Evolutionary conservation across 2,329 filamentous ascomycete species (phyloP).

Genomic region (Trichoderma cornu-damae): DNA sequence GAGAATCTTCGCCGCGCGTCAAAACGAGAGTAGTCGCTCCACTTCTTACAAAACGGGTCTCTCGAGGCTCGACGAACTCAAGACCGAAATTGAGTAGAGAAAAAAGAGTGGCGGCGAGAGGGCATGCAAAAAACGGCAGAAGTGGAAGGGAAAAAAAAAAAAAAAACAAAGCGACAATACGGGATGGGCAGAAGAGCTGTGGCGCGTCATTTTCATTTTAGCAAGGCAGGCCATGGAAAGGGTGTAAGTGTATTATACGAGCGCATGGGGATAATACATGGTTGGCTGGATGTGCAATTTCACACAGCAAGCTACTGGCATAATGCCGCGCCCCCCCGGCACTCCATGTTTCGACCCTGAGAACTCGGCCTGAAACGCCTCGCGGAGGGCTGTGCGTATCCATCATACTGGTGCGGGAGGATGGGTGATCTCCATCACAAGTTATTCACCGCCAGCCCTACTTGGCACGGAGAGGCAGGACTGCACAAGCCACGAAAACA

Average conservation of each 20-base stretch:
- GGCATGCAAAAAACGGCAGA: constrained; percentile 4
- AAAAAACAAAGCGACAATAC: constrained; percentile 2
- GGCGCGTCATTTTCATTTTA: constrained; percentile 17
- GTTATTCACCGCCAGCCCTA: too few relatives aligned
- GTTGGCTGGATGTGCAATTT: constrained; percentile 11
- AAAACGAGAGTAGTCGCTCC: constrained; percentile 13
- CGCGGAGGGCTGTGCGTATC: constrained; percentile 10
- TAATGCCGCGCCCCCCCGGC: constrained; percentile 9
- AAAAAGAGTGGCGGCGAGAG: constrained; percentile 10
- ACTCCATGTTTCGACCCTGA: constrained; percentile 13
- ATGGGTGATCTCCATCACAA: constrained; percentile 1
- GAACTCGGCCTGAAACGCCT: constrained; percentile 14
- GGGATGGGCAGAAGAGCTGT: constrained; percentile 3
- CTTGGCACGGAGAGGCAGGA: neutral
- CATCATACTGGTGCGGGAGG: constrained; percentile 9
- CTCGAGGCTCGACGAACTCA: neutral
- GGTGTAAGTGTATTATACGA: constrained; percentile 14
- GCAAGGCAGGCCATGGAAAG: constrained; percentile 7
- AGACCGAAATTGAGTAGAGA: constrained; percentile 3
- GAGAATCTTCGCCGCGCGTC: constrained; percentile 12
- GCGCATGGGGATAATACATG: constrained; percentile 2
- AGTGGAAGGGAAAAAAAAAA: constrained; percentile 6
- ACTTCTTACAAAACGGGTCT: constrained; percentile 14
- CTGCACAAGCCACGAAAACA: too few relatives aligned
- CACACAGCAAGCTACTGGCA: neutral